A percentile compares a stretch with the other conserved stretches of the same genome.
phyloP scores from a whole-genome alignment of 148 eudicot species.

The Hydrangea macrophylla region DNA sequence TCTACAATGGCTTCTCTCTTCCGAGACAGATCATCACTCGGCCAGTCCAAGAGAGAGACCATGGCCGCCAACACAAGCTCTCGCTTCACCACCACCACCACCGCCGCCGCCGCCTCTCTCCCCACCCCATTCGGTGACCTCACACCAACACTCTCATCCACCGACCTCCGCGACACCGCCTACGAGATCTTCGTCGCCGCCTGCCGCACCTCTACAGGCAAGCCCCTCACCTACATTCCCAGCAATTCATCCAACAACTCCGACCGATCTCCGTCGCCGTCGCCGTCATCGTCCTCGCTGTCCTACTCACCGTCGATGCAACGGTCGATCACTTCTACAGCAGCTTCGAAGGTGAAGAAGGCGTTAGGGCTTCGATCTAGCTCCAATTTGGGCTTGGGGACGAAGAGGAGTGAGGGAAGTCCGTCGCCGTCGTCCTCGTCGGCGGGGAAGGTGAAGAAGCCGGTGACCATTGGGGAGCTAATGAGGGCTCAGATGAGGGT shows the following conservation, averaged over 20 bases:
- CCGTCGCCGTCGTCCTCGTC: slow-evolving; percentile 28
- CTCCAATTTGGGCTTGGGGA: slow-evolving; percentile 36
- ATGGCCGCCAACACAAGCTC: slow-evolving; percentile 27
- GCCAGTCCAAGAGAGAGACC: slow-evolving; percentile 51
- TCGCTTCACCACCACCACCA: slow-evolving; percentile 24
- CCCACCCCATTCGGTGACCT: slow-evolving; percentile 75
- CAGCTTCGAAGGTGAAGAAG: slow-evolving; percentile 88
- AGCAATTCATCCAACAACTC: slow-evolving; percentile 9
- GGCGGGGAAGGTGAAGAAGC: slow-evolving; percentile 33
- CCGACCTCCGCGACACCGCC: slow-evolving; percentile 76
- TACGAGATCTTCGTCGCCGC: slow-evolving; percentile 92
- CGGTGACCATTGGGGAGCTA: slow-evolving; percentile 79
- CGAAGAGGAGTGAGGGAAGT: slow-evolving; percentile 35
- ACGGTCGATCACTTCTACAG: slow-evolving; percentile 64
- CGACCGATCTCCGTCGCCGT: slow-evolving; percentile 21
- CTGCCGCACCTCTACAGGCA: slow-evolving; percentile 76
- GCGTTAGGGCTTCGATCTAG: slow-evolving; percentile 79
- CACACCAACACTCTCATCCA: slow-evolving; percentile 53
- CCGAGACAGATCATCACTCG: slow-evolving; percentile 51
- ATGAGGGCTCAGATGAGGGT: slow-evolving; percentile 91
- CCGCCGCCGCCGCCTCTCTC: slow-evolving; percentile 36
- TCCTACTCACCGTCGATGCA: slow-evolving; percentile 34
- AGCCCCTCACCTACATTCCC: slow-evolving; percentile 50
- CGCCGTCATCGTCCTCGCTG: slow-evolving; percentile 14
- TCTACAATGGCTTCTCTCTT: slow-evolving; percentile 73